A percentile compares a stretch with the other conserved stretches of the same genome.
Evolutionary conservation across 169 alveolate genomes (phyloP).

Genomic region (Plasmodium billcollinsi): DNA sequence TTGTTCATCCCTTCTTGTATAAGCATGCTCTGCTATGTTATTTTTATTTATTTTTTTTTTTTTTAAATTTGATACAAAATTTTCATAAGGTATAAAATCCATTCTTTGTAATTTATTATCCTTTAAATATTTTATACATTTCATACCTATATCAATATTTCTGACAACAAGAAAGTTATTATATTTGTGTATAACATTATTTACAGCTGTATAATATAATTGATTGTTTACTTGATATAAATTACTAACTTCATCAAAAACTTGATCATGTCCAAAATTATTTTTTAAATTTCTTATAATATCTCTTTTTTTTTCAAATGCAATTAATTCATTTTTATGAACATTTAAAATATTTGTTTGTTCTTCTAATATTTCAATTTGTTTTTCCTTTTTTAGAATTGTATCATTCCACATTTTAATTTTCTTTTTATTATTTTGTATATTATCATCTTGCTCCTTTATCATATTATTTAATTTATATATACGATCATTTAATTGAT

Average conservation of each 20-base stretch:
- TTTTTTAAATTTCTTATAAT: slow-evolving; percentile 75
- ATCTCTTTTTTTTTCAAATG: slow-evolving; percentile 75
- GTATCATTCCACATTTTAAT: slow-evolving; percentile 16
- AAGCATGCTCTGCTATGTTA: too few species aligned
- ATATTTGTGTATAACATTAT: slow-evolving; percentile 79
- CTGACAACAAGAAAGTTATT: slow-evolving; percentile 78
- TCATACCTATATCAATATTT: slow-evolving; percentile 62
- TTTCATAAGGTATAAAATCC: slow-evolving; percentile 82
- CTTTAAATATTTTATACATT: slow-evolving; percentile 78
- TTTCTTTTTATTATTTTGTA: slow-evolving; percentile 39
- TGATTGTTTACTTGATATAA: slow-evolving; percentile 80
- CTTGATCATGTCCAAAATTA: slow-evolving; percentile 68
- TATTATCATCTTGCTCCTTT: slow-evolving; percentile 55
- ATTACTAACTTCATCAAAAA: slow-evolving; percentile 81
- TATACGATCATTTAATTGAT: slow-evolving; percentile 7
- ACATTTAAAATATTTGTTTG: slow-evolving; percentile 74
- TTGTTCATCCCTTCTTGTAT: too few species aligned
- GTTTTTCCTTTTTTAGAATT: slow-evolving; percentile 37
- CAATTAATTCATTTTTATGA: slow-evolving; percentile 77
- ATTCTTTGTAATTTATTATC: slow-evolving; percentile 76
- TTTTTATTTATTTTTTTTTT: slow-evolving; percentile 70
- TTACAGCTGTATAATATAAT: slow-evolving; percentile 77
- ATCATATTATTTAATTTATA: slow-evolving; percentile 40
- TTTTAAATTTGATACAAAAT: slow-evolving; percentile 21
- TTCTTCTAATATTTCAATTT: slow-evolving; percentile 74